Evolutionary conservation across 2,329 filamentous ascomycete species (phyloP).

Genomic region (Fusarium ramigenum): DNA sequence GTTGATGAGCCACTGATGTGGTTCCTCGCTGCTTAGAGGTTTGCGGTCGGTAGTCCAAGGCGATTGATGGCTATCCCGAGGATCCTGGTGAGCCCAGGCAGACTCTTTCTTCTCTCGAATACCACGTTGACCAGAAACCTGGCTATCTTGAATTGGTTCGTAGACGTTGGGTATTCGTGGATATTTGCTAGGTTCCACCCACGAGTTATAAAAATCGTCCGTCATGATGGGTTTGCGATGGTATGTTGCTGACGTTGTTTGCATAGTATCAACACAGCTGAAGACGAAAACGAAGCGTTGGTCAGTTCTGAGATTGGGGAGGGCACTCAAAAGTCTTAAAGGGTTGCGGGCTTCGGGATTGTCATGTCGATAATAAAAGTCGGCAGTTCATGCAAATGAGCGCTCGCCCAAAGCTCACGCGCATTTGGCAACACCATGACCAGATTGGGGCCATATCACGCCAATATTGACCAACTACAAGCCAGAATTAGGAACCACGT

Average conservation of each 20-base stretch:
- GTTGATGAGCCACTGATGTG: background rate
- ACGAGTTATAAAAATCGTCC: conserved; percentile 27
- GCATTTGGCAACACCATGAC: conserved; percentile 26
- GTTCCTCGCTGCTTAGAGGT: background rate
- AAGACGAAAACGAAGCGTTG: background rate
- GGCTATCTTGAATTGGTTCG: conserved; percentile 27
- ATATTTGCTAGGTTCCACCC: conserved; percentile 32
- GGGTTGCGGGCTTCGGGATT: background rate
- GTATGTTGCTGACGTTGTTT: conserved; percentile 18
- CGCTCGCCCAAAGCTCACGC: conserved; percentile 35
- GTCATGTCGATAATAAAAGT: background rate
- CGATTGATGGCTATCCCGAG: conserved; percentile 2
- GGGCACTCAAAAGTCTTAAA: conserved; percentile 6
- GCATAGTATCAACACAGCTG: conserved; percentile 1
- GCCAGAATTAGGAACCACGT: background rate
- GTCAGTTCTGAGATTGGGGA: background rate
- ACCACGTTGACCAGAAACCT: conserved; percentile 4
- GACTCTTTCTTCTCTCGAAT: conserved; percentile 10
- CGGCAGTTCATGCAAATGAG: conserved; percentile 19
- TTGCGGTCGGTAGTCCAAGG: background rate
- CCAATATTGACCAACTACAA: conserved; percentile 25
- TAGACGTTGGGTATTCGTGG: conserved; percentile 38
- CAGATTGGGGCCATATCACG: conserved; percentile 25
- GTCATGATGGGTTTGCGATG: conserved; percentile 14
- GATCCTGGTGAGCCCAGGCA: background rate